phyloP scores from a whole-genome alignment of 202 grass and related monocot genomes.

The Carex arenaria region DNA sequence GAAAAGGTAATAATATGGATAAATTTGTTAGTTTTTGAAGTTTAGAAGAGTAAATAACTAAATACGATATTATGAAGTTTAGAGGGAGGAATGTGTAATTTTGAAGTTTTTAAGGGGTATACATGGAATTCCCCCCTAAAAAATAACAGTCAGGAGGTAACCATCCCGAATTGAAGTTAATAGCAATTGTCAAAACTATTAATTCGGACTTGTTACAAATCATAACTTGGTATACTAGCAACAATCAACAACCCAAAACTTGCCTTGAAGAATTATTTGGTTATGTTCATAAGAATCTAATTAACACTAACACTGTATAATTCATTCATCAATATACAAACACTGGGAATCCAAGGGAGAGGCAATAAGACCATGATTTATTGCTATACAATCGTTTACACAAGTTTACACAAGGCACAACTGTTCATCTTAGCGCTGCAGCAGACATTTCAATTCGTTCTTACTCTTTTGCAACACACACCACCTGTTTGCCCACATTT shows the following conservation, averaged over 20 bases:
- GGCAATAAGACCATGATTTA: background rate
- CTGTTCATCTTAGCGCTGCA: background rate
- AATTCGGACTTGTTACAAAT: background rate
- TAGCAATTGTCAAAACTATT: too few species aligned
- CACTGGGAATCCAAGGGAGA: background rate
- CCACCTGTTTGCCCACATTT: conserved; percentile 80
- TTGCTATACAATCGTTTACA: background rate
- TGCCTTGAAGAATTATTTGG: background rate
- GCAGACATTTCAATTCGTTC: background rate
- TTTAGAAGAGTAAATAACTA: too few species aligned
- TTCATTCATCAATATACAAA: background rate
- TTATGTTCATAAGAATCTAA: background rate
- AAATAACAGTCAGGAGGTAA: too few species aligned
- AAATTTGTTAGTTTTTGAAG: too few species aligned
- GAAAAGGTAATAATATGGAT: too few species aligned
- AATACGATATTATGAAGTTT: too few species aligned
- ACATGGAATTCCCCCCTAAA: too few species aligned
- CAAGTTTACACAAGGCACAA: too few species aligned
- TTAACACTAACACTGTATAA: background rate
- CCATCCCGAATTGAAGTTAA: too few species aligned
- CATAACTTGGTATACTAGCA: background rate
- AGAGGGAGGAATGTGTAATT: too few species aligned
- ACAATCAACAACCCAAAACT: background rate
- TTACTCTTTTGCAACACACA: conserved; percentile 49
- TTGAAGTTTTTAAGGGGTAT: too few species aligned